Conservation (phyloP, 2,329 filamentous ascomycete species). For the Exophiala aquamarina region DNA sequence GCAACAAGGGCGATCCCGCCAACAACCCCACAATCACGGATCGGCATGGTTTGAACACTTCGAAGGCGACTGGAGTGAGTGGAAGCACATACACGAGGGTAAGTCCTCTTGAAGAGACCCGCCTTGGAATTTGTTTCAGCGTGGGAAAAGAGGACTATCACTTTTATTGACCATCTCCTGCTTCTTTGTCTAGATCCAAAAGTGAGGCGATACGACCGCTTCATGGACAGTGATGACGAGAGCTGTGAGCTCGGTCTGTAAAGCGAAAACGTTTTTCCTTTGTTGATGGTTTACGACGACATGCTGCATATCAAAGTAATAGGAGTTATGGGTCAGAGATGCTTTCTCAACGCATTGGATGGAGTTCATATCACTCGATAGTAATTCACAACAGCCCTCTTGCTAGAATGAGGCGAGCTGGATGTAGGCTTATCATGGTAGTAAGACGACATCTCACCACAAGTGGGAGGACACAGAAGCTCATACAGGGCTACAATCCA, state of each 20-base stretch:
- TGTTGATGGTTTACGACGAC: no score
- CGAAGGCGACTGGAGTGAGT: slow-evolving; percentile 18
- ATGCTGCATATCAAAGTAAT: no score
- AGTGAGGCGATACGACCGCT: neutral
- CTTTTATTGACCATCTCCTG: neutral
- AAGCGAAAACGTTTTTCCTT: neutral
- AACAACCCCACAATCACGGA: slow-evolving; percentile 15
- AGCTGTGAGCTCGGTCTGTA: slow-evolving; percentile 10
- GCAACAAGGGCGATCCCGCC: neutral
- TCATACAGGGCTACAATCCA: no score
- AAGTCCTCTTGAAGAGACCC: slow-evolving; percentile 7
- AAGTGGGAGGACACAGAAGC: no score
- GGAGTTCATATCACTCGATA: no score
- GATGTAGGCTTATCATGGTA: no score
- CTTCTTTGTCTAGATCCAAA: slow-evolving; percentile 1
- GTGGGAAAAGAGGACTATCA: neutral
- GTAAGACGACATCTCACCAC: no score
- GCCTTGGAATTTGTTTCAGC: no score
- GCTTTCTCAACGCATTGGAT: no score
- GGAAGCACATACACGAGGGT: slow-evolving; percentile 10
- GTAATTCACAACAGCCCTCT: no score
- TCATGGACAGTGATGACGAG: slow-evolving; percentile 10
- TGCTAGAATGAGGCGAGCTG: no score
- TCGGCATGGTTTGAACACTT: slow-evolving; percentile 17
- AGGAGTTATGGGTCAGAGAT: no score